Base-by-base conservation (phyloP, 2,329 filamentous ascomycete genomes). In the Raffaelea albimanens region DNA sequence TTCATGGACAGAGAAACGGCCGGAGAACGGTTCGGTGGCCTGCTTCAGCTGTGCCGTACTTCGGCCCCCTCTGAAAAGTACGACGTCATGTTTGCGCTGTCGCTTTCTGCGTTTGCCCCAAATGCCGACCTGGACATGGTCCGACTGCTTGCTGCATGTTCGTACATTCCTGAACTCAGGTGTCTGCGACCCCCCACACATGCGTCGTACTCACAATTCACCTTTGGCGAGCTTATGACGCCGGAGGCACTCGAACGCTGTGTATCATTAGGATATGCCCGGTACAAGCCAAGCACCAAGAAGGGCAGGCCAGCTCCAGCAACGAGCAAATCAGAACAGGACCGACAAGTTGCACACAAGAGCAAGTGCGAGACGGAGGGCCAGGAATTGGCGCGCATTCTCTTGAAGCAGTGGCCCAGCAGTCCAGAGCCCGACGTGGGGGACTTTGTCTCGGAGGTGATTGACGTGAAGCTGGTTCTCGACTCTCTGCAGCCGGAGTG, bases 401-500 rank as follows among this genome's bases (percentile, higher is more conserved):
- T 3, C 14, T 5, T 11, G 8, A 3, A 33, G 1, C 11, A 39
- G 2, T 53, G 52, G 52, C 45, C 47, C 3, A 13, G 33, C 9
- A n/a, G 34, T 5, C 7, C 5, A 4, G 13, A 29, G 13, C 25
- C 25, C 7, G 25, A 29, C 25, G 25, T 29, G 7, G 25, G 25
- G 25, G 25, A 29, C 25, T 29, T 29, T 13, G 7, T 7, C 13
- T 29, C 25, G 25, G n/a, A 45, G 1, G 18, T 66, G 8, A 23
- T 80, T 1, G 56, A 75, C 50, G 21, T 64, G 8, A 34, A 51
- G 0, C 50, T 58, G 11, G 73, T 71, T 3, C 38, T 76, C 2
- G 53, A 61, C 0, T 53, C 57, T 0, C 56, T 80, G 13, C 52
- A 54, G 0, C 64, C 65, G 0, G 69, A 76, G 44, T 80, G 75